Evolutionary conservation across 1,284 basidiomycete species (phyloP).

Genomic region (Microstroma glucosiphilum): DNA sequence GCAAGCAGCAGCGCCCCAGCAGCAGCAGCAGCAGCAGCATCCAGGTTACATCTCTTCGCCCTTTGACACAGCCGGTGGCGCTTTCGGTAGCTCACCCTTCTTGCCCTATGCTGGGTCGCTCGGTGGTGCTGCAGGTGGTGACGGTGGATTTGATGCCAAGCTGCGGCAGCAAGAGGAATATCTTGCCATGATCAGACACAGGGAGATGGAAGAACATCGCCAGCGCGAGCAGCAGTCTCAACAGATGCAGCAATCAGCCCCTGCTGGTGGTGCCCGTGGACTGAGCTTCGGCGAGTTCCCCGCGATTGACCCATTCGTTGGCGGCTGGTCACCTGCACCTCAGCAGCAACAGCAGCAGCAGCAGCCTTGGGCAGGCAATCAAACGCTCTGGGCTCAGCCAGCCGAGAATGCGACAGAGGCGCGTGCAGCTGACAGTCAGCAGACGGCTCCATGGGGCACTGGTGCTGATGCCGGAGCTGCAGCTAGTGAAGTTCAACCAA

Average conservation of each 20-base stretch:
- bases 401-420: neutral
- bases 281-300: neutral
- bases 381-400: neutral
- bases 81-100: constrained; percentile 10
- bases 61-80: neutral
- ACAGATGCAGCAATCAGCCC: too few relatives aligned
- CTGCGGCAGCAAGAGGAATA: constrained; percentile 32
- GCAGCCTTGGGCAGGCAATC: neutral
- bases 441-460: too few relatives aligned
- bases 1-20: neutral
- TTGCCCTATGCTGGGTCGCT: constrained; percentile 6
- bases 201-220: constrained; percentile 32
- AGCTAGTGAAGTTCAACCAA: neutral
- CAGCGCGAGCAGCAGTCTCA: constrained; percentile 1
- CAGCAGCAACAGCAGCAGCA: neutral
- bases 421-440: too few relatives aligned
- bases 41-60: neutral
- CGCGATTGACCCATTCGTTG: neutral
- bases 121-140: constrained; percentile 1
- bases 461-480: too few relatives aligned
- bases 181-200: constrained; percentile 27
- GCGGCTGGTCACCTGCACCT: neutral
- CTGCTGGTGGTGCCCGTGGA: neutral
- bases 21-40: neutral
- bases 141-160: constrained; percentile 13